phyloP scores from a whole-genome alignment of 768 basidiomycete species.

The Tulasnella sp. region DNA sequence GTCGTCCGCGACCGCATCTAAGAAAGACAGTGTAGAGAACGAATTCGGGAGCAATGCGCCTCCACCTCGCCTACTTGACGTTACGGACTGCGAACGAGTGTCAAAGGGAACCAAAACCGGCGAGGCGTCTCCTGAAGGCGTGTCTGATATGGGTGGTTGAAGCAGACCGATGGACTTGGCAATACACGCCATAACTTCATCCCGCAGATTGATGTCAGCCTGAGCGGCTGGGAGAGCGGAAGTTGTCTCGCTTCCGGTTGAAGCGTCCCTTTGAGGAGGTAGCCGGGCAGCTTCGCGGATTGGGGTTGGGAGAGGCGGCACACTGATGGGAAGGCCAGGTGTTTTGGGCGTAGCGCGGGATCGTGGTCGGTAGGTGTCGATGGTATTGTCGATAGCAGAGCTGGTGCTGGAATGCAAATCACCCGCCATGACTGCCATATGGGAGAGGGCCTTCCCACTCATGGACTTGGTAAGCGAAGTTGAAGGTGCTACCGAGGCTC shows the following conservation, averaged over 20 bases:
- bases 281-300: conserved; percentile 33
- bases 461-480: not conserved
- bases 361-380: conserved; percentile 39
- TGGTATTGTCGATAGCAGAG: conserved; percentile 38
- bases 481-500: not conserved
- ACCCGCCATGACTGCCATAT: conserved; percentile 71
- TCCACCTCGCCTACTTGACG: conserved; percentile 14
- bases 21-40: conserved; percentile 42
- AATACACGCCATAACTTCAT: conserved; percentile 96
- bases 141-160: conserved; percentile 62
- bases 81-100: conserved; percentile 15
- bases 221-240: conserved; percentile 42
- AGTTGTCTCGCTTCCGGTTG: conserved; percentile 40
- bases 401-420: conserved; percentile 67
- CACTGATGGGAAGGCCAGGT: not conserved
- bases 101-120: conserved; percentile 19
- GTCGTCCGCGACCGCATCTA: conserved; percentile 39
- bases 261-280: conserved; percentile 22
- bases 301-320: conserved; percentile 26
- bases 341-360: conserved; percentile 24
- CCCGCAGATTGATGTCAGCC: conserved; percentile 91
- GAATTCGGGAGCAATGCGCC: conserved; percentile 41
- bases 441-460: conserved; percentile 43
- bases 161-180: conserved; percentile 95
- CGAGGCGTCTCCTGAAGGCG: conserved; percentile 26